A percentile compares a stretch with the other conserved stretches of the same genome.
phyloP scores from a whole-genome alignment of 2,329 filamentous ascomycete genomes.

The Ambrosiella xylebori region DNA sequence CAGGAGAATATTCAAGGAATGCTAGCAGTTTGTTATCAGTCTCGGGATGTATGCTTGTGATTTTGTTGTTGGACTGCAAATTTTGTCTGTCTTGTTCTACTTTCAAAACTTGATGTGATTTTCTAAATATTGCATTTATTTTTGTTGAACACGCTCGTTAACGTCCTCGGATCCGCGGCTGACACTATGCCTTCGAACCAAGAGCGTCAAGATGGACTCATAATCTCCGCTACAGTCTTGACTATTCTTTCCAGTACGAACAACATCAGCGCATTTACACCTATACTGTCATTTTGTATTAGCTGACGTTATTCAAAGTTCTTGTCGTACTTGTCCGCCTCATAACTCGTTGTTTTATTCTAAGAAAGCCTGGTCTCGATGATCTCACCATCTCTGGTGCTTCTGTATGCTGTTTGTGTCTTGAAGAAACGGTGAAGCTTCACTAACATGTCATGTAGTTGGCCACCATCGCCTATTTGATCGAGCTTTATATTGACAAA shows the following conservation, averaged over 20 bases:
- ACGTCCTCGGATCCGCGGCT: too few relatives aligned
- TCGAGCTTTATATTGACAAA: slow-evolving; percentile 14
- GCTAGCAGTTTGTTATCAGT: neutral
- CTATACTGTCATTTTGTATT: neutral
- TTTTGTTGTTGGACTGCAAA: neutral
- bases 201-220: slow-evolving; percentile 15
- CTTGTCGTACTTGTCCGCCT: slow-evolving; percentile 13
- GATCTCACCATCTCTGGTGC: slow-evolving; percentile 15
- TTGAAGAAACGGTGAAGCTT: neutral
- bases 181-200: slow-evolving; percentile 14
- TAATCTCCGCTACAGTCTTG: slow-evolving; percentile 14
- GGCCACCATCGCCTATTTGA: slow-evolving; percentile 13
- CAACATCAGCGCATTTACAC: neutral
- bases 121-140: neutral
- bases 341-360: slow-evolving; percentile 12
- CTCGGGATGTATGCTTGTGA: neutral
- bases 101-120: neutral
- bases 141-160: neutral
- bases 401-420: slow-evolving; percentile 9
- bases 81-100: neutral
- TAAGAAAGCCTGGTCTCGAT: slow-evolving; percentile 15
- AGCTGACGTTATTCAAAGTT: slow-evolving; percentile 7
- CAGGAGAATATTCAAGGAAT: too few relatives aligned
- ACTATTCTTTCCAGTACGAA: slow-evolving; percentile 14
- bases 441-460: neutral